Conservation (phyloP, 345 rosid species). For the Gossypium stocksii region DNA sequence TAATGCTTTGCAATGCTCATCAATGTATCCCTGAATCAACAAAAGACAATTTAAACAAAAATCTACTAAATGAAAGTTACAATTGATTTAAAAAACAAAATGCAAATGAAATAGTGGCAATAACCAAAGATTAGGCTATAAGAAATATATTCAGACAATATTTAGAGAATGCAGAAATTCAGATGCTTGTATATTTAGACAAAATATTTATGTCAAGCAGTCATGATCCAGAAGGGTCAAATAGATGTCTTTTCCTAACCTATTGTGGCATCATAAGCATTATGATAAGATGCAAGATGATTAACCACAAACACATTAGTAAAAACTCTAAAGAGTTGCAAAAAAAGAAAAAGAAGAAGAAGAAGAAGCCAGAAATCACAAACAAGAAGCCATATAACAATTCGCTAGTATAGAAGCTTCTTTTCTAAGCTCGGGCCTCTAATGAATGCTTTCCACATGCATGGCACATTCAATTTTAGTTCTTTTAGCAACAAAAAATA, state of each 20-base stretch:
- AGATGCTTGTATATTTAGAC: background rate
- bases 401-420: background rate
- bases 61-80: background rate
- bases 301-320: background rate
- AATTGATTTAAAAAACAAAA: conserved; percentile 1
- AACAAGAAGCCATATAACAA: conserved; percentile 1
- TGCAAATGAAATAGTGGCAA: background rate
- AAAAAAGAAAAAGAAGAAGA: background rate
- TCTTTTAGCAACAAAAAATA: background rate
- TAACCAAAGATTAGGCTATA: background rate
- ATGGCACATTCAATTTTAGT: background rate
- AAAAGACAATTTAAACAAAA: background rate
- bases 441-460: background rate
- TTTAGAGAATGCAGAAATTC: background rate
- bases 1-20: conserved; percentile 92
- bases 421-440: background rate
- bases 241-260: background rate
- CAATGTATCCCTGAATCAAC: conserved; percentile 65
- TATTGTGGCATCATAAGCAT: background rate
- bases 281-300: background rate
- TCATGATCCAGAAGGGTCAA: background rate
- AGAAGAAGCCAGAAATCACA: background rate
- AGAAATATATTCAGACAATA: background rate
- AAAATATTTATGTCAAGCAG: background rate
- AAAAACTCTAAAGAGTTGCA: background rate